These are phyloP conservation scores for Xerocomus spinulosus DNA, from an alignment of 768 basidiomycete genomes.

Conservation along the genomic window DNA sequence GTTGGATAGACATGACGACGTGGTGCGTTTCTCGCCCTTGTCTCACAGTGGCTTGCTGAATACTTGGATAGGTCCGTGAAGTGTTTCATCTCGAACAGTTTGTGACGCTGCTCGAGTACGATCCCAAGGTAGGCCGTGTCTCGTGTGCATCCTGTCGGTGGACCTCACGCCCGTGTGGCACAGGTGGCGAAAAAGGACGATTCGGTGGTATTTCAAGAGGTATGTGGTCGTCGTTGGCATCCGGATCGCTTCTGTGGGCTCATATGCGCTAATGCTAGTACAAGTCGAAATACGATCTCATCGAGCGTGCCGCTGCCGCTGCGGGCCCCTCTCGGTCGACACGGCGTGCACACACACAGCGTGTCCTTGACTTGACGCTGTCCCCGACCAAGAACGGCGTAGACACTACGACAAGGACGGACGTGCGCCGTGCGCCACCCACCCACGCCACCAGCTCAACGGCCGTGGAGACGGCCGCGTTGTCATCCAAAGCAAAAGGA, in stretches of 20 bases:
- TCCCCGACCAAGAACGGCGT: conserved; percentile 15
- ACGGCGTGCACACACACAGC: conserved; percentile 54
- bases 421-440: conserved; percentile 8
- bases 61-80: conserved; percentile 89
- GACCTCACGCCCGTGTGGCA: neutral
- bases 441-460: too few species aligned
- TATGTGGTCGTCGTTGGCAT: conserved; percentile 32
- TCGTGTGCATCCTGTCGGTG: neutral
- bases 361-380: conserved; percentile 40
- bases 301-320: conserved; percentile 40
- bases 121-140: conserved; percentile 65
- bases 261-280: conserved; percentile 38
- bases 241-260: neutral
- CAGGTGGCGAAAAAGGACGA: conserved; percentile 72
- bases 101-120: conserved; percentile 66
- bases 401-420: conserved; percentile 8
- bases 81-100: conserved; percentile 86
- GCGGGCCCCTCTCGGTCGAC: conserved; percentile 56
- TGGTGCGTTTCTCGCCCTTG: conserved; percentile 48
- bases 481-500: conserved; percentile 30
- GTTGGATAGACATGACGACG: conserved; percentile 62
- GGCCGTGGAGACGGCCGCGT: neutral
- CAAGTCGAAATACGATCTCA: conserved; percentile 57
- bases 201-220: conserved; percentile 68
- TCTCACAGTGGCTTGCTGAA: too few species aligned